phyloP scores from a whole-genome alignment of 495 filamentous ascomycete species.

The Daldinia loculata region DNA sequence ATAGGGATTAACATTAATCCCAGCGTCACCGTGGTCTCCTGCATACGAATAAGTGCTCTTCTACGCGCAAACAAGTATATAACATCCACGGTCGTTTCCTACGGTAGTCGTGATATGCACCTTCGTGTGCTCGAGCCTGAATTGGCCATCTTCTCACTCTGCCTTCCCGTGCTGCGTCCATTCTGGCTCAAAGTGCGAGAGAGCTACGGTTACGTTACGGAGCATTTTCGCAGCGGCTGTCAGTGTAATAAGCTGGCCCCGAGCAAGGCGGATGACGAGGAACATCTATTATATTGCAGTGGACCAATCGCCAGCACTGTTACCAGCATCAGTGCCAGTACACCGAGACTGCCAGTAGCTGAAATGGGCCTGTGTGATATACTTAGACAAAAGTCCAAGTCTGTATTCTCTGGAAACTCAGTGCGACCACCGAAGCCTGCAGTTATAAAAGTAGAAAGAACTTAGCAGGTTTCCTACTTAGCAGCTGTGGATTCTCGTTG shows the following conservation, averaged over 20 bases:
- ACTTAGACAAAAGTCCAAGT: neutral
- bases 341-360: neutral
- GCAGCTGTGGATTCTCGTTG: constrained; percentile 3
- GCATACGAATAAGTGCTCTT: constrained; percentile 18
- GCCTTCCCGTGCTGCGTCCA: constrained; percentile 21
- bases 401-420: neutral
- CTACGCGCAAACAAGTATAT: neutral
- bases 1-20: neutral
- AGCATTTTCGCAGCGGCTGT: neutral
- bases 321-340: neutral
- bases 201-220: neutral
- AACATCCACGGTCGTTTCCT: neutral
- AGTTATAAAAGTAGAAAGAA: constrained; percentile 18
- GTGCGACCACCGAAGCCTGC: neutral
- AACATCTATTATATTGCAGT: neutral
- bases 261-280: neutral
- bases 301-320: neutral
- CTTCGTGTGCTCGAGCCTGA: constrained; percentile 35
- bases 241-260: neutral
- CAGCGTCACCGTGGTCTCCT: constrained; percentile 24
- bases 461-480: constrained; percentile 20
- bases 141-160: constrained; percentile 26
- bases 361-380: neutral
- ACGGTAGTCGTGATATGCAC: constrained; percentile 11
- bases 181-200: constrained; percentile 11